Evolutionary conservation across 2,329 filamentous ascomycete species (phyloP).

Genomic region (Furcasterigmium furcatum): DNA sequence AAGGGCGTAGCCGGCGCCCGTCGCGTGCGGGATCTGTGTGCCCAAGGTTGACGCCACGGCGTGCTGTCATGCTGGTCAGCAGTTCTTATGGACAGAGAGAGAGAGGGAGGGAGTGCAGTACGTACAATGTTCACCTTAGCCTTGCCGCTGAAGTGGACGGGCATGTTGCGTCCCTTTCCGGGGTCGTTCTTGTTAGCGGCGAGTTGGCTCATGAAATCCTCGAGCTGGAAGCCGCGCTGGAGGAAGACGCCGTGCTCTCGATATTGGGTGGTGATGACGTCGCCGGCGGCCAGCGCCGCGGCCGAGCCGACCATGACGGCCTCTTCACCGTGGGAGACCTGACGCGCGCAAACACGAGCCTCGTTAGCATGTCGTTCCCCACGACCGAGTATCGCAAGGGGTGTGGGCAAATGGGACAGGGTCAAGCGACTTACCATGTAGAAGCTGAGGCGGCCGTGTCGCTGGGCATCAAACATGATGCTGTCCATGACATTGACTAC

Average conservation of each 20-base stretch:
- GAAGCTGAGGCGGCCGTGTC: conserved; percentile 90
- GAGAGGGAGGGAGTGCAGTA: no score
- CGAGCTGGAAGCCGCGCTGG: conserved; percentile 81
- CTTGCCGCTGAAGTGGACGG: conserved; percentile 87
- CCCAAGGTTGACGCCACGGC: conserved; percentile 81
- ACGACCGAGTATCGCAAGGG: no score
- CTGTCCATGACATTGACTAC: conserved; percentile 98
- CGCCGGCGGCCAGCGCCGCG: conserved; percentile 73
- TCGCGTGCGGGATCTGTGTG: conserved; percentile 85
- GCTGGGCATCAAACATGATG: conserved; percentile 96
- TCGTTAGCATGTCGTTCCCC: no score
- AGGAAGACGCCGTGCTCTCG: conserved; percentile 89
- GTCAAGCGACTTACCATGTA: no score
- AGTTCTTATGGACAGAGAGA: no score
- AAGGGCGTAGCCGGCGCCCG: conserved; percentile 82
- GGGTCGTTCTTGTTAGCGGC: conserved; percentile 83
- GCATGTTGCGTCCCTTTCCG: conserved; percentile 90
- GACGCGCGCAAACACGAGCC: no score
- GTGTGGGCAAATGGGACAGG: no score
- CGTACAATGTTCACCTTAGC: conserved; percentile 78
- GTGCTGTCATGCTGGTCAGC: conserved; percentile 46
- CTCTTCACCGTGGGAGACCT: conserved; percentile 90
- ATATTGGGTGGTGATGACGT: conserved; percentile 94
- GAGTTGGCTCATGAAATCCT: conserved; percentile 92
- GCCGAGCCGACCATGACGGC: conserved; percentile 88